Percentiles rank a stretch among this genome's conserved stretches.
These are phyloP conservation scores for Aphanomyces stellatus DNA, from an alignment of 352 stramenopile genomes.

Conservation along the genomic window DNA sequence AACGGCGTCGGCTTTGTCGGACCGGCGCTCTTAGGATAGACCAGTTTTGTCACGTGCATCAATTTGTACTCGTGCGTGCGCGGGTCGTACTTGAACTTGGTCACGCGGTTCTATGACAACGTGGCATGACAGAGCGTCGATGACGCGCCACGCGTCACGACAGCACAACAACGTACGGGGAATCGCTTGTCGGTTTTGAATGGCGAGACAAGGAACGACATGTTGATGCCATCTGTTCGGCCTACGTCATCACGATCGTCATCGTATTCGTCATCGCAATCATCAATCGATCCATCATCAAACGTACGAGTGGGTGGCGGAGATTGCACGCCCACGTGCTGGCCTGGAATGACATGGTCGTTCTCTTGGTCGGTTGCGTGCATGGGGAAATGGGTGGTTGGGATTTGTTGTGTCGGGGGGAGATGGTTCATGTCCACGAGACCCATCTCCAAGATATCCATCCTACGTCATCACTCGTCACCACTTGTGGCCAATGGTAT, in stretches of 20 bases:
- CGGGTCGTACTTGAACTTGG: background rate
- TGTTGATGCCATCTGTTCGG: background rate
- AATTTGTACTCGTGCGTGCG: background rate
- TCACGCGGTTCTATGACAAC: background rate
- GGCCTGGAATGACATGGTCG: no score
- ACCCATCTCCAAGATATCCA: slow-evolving; percentile 2
- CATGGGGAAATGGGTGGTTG: slow-evolving; percentile 31
- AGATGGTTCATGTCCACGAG: slow-evolving; percentile 43
- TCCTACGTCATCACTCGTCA: background rate
- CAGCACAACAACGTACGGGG: background rate
- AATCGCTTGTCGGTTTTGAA: slow-evolving; percentile 4
- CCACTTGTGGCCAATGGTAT: no score
- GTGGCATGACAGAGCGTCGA: background rate
- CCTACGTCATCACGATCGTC: background rate
- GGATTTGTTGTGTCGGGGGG: slow-evolving; percentile 45
- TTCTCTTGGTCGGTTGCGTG: no score
- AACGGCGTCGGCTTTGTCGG: background rate
- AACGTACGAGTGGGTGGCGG: no score
- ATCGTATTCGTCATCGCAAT: no score
- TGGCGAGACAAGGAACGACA: background rate
- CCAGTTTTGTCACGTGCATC: background rate
- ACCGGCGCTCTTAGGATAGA: slow-evolving; percentile 1
- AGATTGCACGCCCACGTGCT: no score
- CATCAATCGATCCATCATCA: no score
- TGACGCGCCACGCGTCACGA: no score